Evolutionary conservation across 1,284 basidiomycete species (phyloP), one percentile per base, ranked within the genome.

Genomic region (Malassezia furfur): DNA sequence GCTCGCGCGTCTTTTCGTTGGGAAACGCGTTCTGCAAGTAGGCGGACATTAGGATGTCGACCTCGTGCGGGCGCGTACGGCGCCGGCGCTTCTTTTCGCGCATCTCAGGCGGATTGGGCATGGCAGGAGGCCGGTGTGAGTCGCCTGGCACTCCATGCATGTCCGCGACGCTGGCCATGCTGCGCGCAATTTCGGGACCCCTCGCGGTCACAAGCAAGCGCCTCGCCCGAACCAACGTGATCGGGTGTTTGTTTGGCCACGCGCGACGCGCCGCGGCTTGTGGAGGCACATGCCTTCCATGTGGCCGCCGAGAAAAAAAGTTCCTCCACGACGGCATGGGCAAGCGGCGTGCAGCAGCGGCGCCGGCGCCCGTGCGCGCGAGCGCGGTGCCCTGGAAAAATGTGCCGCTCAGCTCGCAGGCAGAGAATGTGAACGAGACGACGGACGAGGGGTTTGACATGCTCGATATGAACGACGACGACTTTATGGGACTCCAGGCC

Each of bases 401-500:
- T 12, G 25, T 57, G 36, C 45, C 55, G 19, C 15, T 48, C 6
- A 22, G 32, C 0, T 52, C 45, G 1, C 37, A 46, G 6, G 51
- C 55, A 0, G 55, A 57, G 19, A 12, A 12, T 2, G 55, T 57
- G 6, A 57, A 57, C 32, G 50, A 44, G 37, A 57, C 55, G 17
- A 52, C 50, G 2, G 55, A 57, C 22, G 55, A 57, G 2, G 55
- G 45, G 2, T 57, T 57, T 30, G 55, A 48, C 12, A 22, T 25
- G 3, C 44, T 50, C 9, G 47, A 57, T 25, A 21, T 40, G n/a
- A 21, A 25, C 36, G 67, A 59, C 48, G 68, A 65, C 34, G 70
- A 68, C 49, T 74, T 68, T 35, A 69, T 74, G 62, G 72, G 72
- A 6, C 45, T 74, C 28, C 64, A 69, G 49, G 65, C 69, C 51